Percentiles rank a stretch among this genome's conserved stretches.
Conservation (phyloP, 2,329 filamentous ascomycete species). For the Fusarium newnesense region DNA sequence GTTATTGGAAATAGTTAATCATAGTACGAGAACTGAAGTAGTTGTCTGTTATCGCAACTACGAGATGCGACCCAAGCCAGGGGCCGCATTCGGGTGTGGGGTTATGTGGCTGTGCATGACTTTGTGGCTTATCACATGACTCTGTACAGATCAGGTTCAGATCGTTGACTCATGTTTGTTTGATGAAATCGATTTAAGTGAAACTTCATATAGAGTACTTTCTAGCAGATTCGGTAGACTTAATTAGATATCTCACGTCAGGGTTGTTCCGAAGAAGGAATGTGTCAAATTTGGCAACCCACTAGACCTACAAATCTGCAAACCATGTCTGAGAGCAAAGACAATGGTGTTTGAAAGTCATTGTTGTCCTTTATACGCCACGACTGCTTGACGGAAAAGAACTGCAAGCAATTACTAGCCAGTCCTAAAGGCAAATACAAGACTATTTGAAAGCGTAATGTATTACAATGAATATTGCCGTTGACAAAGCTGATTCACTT, state of each 20-base stretch:
- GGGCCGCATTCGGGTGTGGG: slow-evolving; percentile 42
- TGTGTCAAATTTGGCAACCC: not conserved
- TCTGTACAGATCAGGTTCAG: not conserved
- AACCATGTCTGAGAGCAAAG: not conserved
- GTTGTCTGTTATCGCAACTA: slow-evolving; percentile 37
- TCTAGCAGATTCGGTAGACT: not conserved
- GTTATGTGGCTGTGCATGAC: slow-evolving; percentile 36
- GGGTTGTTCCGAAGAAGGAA: not conserved
- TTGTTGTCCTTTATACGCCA: no score
- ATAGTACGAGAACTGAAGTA: slow-evolving; percentile 35
- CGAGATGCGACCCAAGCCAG: slow-evolving; percentile 33
- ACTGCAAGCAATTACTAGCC: not conserved
- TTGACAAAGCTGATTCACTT: not conserved
- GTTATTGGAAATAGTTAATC: slow-evolving; percentile 40
- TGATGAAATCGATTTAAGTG: not conserved
- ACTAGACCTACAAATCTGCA: not conserved
- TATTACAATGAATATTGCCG: not conserved
- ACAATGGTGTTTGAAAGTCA: not conserved
- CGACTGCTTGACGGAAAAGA: not conserved
- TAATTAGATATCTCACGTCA: no score
- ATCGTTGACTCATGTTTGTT: not conserved
- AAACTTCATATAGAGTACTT: not conserved
- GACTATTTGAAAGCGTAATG: not conserved
- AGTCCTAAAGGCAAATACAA: no score
- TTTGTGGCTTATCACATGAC: slow-evolving; percentile 35